These are phyloP conservation scores for Quercus engelmannii DNA, from an alignment of 306 rosid genomes.

Conservation along the genomic window DNA sequence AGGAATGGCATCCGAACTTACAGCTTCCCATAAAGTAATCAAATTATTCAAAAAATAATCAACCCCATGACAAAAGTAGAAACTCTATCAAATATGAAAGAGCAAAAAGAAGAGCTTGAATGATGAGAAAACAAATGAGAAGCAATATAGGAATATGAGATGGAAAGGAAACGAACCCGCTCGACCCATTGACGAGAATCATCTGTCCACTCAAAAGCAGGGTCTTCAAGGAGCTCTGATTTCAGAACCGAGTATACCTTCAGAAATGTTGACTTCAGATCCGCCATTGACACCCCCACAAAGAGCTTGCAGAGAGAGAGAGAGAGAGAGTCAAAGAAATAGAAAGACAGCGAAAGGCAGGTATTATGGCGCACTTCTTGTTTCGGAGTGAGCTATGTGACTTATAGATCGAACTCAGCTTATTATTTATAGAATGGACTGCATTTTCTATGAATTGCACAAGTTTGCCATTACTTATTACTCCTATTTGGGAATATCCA, in stretches of 20 bases:
- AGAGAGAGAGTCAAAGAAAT: no score
- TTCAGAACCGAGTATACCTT: constrained; percentile 68
- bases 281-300: constrained; percentile 46
- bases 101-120: background rate
- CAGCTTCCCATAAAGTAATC: background rate
- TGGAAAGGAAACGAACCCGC: constrained; percentile 31
- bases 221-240: constrained; percentile 66
- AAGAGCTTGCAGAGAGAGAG: background rate
- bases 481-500: no score
- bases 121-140: background rate
- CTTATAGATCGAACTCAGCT: no score
- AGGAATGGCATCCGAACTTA: no score
- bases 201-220: constrained; percentile 67
- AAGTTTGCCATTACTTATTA: no score
- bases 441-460: no score
- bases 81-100: background rate
- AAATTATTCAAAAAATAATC: background rate
- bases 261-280: constrained; percentile 65
- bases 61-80: background rate
- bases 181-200: constrained; percentile 73
- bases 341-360: no score
- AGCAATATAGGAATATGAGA: background rate
- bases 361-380: no score
- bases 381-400: no score
- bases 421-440: no score